phyloP scores from a whole-genome alignment of 106 monocot genomes.

The Hemerocallis citrina region DNA sequence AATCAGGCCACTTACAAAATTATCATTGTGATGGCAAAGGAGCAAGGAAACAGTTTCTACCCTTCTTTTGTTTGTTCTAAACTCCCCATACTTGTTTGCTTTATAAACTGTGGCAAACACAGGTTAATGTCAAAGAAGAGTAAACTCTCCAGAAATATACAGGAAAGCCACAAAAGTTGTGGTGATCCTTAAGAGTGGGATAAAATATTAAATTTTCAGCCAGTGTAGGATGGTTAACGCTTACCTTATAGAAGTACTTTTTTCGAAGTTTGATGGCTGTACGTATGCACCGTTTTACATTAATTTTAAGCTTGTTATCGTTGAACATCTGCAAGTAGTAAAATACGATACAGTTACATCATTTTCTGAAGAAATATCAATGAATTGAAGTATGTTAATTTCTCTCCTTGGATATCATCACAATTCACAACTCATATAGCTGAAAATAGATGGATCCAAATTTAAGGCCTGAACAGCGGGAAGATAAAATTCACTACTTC shows the following conservation, averaged over 20 bases:
- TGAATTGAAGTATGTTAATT: not conserved
- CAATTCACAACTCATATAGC: not conserved
- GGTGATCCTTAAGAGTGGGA: not conserved
- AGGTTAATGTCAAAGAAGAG: not conserved
- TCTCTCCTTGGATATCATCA: not conserved
- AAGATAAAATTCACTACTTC: too few species aligned
- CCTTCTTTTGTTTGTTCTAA: slow-evolving; percentile 18
- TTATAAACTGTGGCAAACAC: slow-evolving; percentile 32
- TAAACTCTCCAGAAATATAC: not conserved
- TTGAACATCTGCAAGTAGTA: slow-evolving; percentile 77
- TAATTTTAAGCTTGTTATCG: slow-evolving; percentile 92
- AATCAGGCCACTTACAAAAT: not conserved
- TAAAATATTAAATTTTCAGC: not conserved
- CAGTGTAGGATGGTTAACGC: not conserved
- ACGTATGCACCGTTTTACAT: slow-evolving; percentile 78
- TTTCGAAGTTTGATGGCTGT: slow-evolving; percentile 93
- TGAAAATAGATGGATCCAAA: not conserved
- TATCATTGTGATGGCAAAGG: not conserved
- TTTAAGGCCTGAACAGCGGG: too few species aligned
- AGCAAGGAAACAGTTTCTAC: not conserved
- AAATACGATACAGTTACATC: not conserved
- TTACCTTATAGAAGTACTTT: slow-evolving; percentile 88
- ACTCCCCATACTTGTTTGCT: slow-evolving; percentile 29
- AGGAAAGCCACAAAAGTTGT: not conserved
- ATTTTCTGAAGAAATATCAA: not conserved